Evolutionary conservation across 2,329 filamentous ascomycete species (phyloP), one percentile per base, ranked within the genome.

Genomic region (Penicillium sp.): DNA sequence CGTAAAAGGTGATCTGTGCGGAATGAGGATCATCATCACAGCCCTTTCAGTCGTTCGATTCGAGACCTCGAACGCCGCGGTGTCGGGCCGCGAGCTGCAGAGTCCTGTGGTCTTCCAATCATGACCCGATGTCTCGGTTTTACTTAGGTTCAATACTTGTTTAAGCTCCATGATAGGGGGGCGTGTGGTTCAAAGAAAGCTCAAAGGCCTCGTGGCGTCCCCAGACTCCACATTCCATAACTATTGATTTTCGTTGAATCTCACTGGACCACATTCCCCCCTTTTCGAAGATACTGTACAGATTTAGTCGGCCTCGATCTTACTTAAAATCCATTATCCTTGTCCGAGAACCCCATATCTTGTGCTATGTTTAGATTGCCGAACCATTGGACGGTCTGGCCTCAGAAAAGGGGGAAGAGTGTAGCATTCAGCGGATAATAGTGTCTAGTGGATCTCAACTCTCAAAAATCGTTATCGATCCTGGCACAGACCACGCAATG

Each of bases 221-320:
- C 61, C 55, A 57, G 53, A 60, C 63, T 64, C 62, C 63, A 65
- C 62, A 54, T 59, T 57, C 55, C 54, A 49, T 26, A 45, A 61
- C 60, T 60, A 62, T 59, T 54, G 57, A 56, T 31, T 52, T 57
- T 51, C 13, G 11, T 51, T 53, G 25, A 25, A 55, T 58, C 52
- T 55, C 33, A 44, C 51, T 55, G 52, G 39, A 48, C 44, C 53
- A 50, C 21, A 3, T 44, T 45, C 29, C 53, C 61, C 58, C 49
- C 42, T 58, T 62, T 59, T 29, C 55, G 54, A 51, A 45, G 52
- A 50, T 51, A 57, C 21, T 10, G 31, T 39, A 42, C 10, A 42
- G 19, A 42, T 27, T 21, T 37, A 35, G 51, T 49, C 55, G 39
- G 35, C 54, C 56, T 54, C 42, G 55, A 62, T 58, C 44, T 6